Evolutionary conservation across 768 basidiomycete genomes (phyloP).

Genomic region (Mycena belliarum): DNA sequence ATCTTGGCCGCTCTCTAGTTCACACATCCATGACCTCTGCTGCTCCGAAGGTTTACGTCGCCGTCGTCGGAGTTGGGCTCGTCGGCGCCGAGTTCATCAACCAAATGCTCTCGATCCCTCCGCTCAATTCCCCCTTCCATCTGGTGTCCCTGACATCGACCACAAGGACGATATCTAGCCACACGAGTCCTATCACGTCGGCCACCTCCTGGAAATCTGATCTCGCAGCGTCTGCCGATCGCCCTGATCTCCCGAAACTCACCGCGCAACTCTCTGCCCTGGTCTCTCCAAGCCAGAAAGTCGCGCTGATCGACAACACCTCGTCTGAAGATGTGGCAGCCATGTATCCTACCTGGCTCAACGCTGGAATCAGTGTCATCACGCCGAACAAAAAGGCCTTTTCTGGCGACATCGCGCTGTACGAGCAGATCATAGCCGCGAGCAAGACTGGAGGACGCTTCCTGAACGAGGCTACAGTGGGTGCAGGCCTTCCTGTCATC

Average conservation of each 20-base stretch:
- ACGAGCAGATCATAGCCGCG: slow-evolving; percentile 64
- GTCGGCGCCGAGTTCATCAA: slow-evolving; percentile 87
- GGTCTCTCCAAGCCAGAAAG: slow-evolving; percentile 46
- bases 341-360: slow-evolving; percentile 79
- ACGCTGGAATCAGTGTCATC: slow-evolving; percentile 79
- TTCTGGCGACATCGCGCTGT: slow-evolving; percentile 70
- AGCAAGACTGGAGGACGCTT: slow-evolving; percentile 66
- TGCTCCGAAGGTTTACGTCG: slow-evolving; percentile 49
- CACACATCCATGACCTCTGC: slow-evolving; percentile 4
- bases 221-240: slow-evolving; percentile 47
- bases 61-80: slow-evolving; percentile 88
- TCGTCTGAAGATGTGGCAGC: slow-evolving; percentile 80
- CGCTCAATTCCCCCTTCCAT: slow-evolving; percentile 54
- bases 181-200: slow-evolving; percentile 45
- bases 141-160: slow-evolving; percentile 74
- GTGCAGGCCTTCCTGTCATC: slow-evolving; percentile 92
- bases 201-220: slow-evolving; percentile 46
- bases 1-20: neutral
- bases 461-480: slow-evolving; percentile 90
- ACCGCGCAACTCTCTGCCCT: slow-evolving; percentile 45
- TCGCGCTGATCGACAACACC: slow-evolving; percentile 90
- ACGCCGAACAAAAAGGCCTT: slow-evolving; percentile 99
- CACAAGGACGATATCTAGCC: slow-evolving; percentile 56
- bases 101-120: slow-evolving; percentile 72
- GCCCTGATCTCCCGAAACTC: slow-evolving; percentile 43